Evolutionary conservation across 768 basidiomycete species (phyloP), one percentile per base, ranked within the genome.

Genomic region (Tulasnella sp.): DNA sequence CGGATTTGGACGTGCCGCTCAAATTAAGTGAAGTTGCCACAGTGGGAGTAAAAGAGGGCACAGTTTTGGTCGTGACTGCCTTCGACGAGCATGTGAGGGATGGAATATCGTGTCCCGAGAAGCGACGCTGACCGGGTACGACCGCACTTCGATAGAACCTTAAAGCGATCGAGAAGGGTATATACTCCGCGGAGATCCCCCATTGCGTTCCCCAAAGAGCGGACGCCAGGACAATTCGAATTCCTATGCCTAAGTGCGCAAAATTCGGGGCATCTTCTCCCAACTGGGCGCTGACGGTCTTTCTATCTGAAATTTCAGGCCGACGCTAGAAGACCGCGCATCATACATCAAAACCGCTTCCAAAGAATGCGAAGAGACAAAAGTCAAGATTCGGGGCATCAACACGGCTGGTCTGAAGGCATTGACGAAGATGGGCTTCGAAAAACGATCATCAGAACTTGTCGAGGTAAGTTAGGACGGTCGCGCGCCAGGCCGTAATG

Each of bases 11-110:
- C 40, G 79, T 29, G 79, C 78, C 3, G 79, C 83, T 86, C 67
- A 86, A 83, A 67, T 83, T 95, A 48, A 90, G 93, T 57, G 91
- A 93, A 75, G 82, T 95, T 35, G 91, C 94, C 0, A 94, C 93
- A 0, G 88, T 95, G 26, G 93, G 94, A 10, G 90, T 95, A 51
- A 86, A 91, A 79, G 92, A 95, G 74, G 94, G 94, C 0, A 88
- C 91, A 7, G 87, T 88, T 75, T 84, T 95, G 77, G 80, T 95
- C 35, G 86, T 95, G 15, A 93, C 92, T 4, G 86, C 93, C 40
- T 94, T 93, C 81, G 91, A 95, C 75, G 91, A 93, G 82, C 85
- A 89, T 82, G 94, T 95, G 83, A 86, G 90, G 29, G 9, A 7
- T 20, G n/a, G 16, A 48, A n/a, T 26, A 7, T 70, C n/a, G 46